Percentiles rank a stretch among this genome's conserved stretches.
phyloP scores from a whole-genome alignment of 768 basidiomycete genomes.

The Paxillus rubicundulus region DNA sequence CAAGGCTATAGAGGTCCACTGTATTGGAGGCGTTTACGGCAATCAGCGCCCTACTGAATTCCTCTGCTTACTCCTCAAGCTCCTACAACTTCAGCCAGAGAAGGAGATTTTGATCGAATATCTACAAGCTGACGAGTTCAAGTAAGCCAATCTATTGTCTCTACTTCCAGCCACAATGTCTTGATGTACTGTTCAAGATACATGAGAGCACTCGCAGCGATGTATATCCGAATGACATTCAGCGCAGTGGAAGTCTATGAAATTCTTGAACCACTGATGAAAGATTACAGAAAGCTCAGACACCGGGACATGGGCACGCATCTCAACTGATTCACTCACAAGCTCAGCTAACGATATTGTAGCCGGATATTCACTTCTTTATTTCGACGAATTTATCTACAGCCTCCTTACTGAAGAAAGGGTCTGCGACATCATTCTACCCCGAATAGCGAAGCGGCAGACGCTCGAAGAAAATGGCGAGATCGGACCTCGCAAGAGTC shows the following conservation, averaged over 20 bases:
- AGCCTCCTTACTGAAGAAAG: slow-evolving; percentile 82
- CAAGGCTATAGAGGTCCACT: slow-evolving; percentile 78
- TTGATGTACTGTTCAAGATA: slow-evolving; percentile 54
- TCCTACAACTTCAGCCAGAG: slow-evolving; percentile 96
- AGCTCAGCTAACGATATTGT: slow-evolving; percentile 1
- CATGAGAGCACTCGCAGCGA: slow-evolving; percentile 85
- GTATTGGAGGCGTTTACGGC: slow-evolving; percentile 91
- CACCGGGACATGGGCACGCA: slow-evolving; percentile 71
- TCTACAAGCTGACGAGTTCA: slow-evolving; percentile 95
- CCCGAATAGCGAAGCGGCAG: slow-evolving; percentile 80
- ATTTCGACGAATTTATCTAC: slow-evolving; percentile 92
- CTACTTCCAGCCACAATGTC: neutral
- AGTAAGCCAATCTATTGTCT: slow-evolving; percentile 52
- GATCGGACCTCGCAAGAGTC: slow-evolving; percentile 79
- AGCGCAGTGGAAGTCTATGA: slow-evolving; percentile 88
- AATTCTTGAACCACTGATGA: slow-evolving; percentile 88
- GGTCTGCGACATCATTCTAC: slow-evolving; percentile 95
- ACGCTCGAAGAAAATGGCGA: slow-evolving; percentile 92
- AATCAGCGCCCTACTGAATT: slow-evolving; percentile 96
- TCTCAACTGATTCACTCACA: neutral
- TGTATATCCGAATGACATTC: slow-evolving; percentile 97
- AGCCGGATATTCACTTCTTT: slow-evolving; percentile 86
- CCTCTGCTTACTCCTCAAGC: slow-evolving; percentile 86
- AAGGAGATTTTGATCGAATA: slow-evolving; percentile 97
- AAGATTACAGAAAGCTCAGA: slow-evolving; percentile 90